Evolutionary conservation across 75 land plant species (phyloP).

Genomic region (Chamaecyparis obtusa): DNA sequence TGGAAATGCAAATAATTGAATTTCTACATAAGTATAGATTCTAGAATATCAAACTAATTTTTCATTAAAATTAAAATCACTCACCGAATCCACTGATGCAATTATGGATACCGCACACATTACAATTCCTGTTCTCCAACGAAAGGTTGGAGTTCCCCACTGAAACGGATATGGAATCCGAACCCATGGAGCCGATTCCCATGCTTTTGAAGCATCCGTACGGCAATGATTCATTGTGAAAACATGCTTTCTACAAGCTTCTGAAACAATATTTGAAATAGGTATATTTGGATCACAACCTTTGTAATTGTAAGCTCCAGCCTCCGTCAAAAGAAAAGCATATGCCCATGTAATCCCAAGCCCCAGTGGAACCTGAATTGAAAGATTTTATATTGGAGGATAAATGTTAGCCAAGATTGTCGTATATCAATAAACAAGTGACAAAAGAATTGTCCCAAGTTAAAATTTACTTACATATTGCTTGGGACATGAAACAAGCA

Average conservation of each 20-base stretch:
- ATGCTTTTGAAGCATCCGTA: conserved; percentile 80
- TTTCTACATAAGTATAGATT: not conserved
- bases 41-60: not conserved
- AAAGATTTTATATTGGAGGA: not conserved
- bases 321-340: conserved; percentile 91
- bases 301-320: conserved; percentile 81
- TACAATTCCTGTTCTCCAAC: conserved; percentile 74
- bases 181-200: conserved; percentile 81
- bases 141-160: conserved; percentile 90
- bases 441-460: not conserved
- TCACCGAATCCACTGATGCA: conserved; percentile 95
- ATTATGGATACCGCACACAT: conserved; percentile 86
- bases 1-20: not conserved
- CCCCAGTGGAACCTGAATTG: conserved; percentile 78
- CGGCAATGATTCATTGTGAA: conserved; percentile 83
- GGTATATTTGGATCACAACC: conserved; percentile 74
- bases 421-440: not conserved
- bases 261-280: conserved; percentile 59
- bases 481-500: not conserved
- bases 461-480: not conserved
- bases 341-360: conserved; percentile 84
- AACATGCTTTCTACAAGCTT: conserved; percentile 64
- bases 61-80: conserved; percentile 12
- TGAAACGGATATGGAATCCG: conserved; percentile 96
- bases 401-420: not conserved